A percentile compares a stretch with the other conserved stretches of the same genome.
Evolutionary conservation across 2,329 filamentous ascomycete species (phyloP).

Genomic region (Pseudonectria foliicola): DNA sequence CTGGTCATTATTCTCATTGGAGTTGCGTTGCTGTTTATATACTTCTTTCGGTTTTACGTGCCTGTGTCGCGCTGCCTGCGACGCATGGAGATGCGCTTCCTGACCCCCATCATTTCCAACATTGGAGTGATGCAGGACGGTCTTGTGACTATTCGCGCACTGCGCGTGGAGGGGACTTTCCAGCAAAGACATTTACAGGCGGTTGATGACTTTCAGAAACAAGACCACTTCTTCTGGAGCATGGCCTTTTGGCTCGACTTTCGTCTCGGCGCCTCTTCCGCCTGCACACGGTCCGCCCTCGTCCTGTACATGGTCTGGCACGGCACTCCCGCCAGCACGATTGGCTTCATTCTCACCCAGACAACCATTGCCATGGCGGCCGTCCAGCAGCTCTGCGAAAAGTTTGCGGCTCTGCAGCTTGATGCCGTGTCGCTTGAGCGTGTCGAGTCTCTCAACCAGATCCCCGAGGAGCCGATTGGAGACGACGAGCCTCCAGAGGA

Average conservation of each 20-base stretch:
- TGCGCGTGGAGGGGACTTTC: slow-evolving; percentile 70
- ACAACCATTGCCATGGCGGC: slow-evolving; percentile 30
- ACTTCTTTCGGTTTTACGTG: slow-evolving; percentile 70
- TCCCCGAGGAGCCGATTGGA: slow-evolving; percentile 68
- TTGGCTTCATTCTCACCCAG: slow-evolving; percentile 71
- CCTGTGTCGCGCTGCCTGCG: slow-evolving; percentile 78
- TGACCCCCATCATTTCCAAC: slow-evolving; percentile 85
- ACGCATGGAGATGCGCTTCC: slow-evolving; percentile 80
- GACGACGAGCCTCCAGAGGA: slow-evolving; percentile 61
- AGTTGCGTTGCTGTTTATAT: slow-evolving; percentile 62
- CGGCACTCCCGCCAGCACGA: slow-evolving; percentile 67
- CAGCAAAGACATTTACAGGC: slow-evolving; percentile 72
- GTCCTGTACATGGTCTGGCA: slow-evolving; percentile 69
- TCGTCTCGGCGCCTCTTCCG: slow-evolving; percentile 57
- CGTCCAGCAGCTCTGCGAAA: slow-evolving; percentile 56
- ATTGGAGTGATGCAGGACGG: slow-evolving; percentile 84
- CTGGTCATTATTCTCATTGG: slow-evolving; percentile 67
- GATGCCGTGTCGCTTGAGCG: slow-evolving; percentile 87
- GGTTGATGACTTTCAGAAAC: slow-evolving; percentile 84
- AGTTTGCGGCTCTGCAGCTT: slow-evolving; percentile 82
- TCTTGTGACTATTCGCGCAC: slow-evolving; percentile 78
- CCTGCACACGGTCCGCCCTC: slow-evolving; percentile 64
- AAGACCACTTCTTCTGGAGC: slow-evolving; percentile 95
- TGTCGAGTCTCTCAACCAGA: slow-evolving; percentile 70
- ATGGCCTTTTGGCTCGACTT: slow-evolving; percentile 80